Evolutionary conservation across 2,329 filamentous ascomycete genomes (phyloP).

Genomic region (Fusarium neocosmosporiellum): DNA sequence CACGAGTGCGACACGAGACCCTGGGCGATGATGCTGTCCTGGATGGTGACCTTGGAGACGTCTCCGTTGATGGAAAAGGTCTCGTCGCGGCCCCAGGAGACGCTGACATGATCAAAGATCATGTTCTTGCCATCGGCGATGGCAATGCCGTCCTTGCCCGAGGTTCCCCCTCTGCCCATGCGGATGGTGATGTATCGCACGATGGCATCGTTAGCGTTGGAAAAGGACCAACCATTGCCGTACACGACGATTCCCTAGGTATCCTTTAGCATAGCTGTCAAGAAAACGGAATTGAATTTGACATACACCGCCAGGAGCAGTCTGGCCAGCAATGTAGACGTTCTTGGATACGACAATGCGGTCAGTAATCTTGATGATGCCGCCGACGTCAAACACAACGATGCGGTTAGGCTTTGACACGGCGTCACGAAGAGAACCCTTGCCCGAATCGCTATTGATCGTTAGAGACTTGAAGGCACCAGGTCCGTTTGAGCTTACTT

Average conservation of each 20-base stretch:
- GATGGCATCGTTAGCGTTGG: constrained; percentile 63
- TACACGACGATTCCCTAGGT: constrained; percentile 60
- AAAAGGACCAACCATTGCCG: constrained; percentile 65
- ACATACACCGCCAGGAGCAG: constrained; percentile 59
- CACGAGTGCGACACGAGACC: constrained; percentile 65
- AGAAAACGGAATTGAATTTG: neutral
- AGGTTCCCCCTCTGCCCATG: constrained; percentile 62
- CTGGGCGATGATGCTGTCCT: constrained; percentile 65
- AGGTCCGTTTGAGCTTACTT: constrained; percentile 34
- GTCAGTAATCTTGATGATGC: constrained; percentile 58
- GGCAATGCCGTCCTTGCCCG: constrained; percentile 64
- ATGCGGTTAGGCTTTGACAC: constrained; percentile 56
- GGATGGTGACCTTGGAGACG: constrained; percentile 61
- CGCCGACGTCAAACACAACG: constrained; percentile 60
- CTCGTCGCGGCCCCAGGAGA: constrained; percentile 67
- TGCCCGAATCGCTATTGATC: constrained; percentile 48
- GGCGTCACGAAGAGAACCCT: constrained; percentile 50
- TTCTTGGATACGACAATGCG: constrained; percentile 58
- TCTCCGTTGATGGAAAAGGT: constrained; percentile 63
- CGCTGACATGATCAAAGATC: constrained; percentile 67
- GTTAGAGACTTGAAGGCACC: neutral
- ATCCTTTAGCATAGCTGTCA: neutral
- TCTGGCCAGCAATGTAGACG: constrained; percentile 61
- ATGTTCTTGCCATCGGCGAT: constrained; percentile 65
- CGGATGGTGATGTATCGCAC: constrained; percentile 66